A percentile compares a stretch with the other conserved stretches of the same genome.
Conservation (phyloP, 2,329 filamentous ascomycete species). For the Fusarium ramigenum region DNA sequence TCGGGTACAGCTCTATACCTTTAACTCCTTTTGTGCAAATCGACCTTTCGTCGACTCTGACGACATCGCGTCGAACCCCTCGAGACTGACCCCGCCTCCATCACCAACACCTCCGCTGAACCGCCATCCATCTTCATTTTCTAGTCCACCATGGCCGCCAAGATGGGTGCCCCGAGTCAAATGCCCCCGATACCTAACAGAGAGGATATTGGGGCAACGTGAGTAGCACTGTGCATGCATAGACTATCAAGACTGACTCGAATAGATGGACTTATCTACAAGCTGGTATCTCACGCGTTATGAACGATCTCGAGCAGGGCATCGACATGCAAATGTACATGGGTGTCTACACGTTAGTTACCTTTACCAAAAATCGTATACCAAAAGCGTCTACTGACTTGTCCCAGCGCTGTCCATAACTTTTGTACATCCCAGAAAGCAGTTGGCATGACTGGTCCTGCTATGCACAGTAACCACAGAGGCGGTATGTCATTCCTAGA, state of each 20-base stretch:
- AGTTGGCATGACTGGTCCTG: slow-evolving; percentile 65
- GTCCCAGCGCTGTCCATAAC: slow-evolving; percentile 85
- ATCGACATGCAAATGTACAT: slow-evolving; percentile 98
- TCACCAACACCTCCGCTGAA: slow-evolving; percentile 30
- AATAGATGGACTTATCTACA: slow-evolving; percentile 89
- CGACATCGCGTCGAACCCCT: slow-evolving; percentile 40
- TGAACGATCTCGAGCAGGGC: slow-evolving; percentile 89
- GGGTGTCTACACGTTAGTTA: slow-evolving; percentile 85
- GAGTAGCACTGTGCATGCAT: slow-evolving; percentile 30
- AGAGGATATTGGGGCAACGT: slow-evolving; percentile 68
- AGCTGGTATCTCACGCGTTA: slow-evolving; percentile 88
- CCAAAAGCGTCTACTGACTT: slow-evolving; percentile 48
- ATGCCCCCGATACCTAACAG: slow-evolving; percentile 69
- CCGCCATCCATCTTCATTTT: slow-evolving; percentile 23
- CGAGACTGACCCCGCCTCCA: slow-evolving; percentile 41
- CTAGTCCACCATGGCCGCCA: slow-evolving; percentile 47
- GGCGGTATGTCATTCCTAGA: slow-evolving; percentile 65
- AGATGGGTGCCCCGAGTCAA: slow-evolving; percentile 49
- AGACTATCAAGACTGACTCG: slow-evolving; percentile 35
- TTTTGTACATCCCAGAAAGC: slow-evolving; percentile 99
- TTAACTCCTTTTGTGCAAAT: neutral
- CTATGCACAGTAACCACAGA: slow-evolving; percentile 52
- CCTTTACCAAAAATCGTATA: neutral
- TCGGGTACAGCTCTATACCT: neutral
- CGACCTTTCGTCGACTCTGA: slow-evolving; percentile 20